Evolutionary conservation across 108 stramenopile species (phyloP).

Genomic region (Fragilariopsis cylindrus): DNA sequence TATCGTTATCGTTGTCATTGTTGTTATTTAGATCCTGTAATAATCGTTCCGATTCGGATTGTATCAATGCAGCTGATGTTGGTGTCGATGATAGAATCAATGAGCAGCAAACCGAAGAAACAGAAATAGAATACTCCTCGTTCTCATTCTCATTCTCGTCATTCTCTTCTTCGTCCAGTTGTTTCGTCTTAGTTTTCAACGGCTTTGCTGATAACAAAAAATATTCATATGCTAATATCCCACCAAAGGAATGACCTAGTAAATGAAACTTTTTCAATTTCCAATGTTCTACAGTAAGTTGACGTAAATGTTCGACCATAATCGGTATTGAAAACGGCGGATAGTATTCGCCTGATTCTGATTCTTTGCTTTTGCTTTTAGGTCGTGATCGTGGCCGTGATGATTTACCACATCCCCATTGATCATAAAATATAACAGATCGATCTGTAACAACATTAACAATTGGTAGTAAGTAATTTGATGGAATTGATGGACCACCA

Average conservation of each 20-base stretch:
- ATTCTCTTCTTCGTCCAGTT: slow-evolving; percentile 11
- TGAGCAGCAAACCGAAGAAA: slow-evolving; percentile 22
- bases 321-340: slow-evolving; percentile 29
- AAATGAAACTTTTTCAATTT: slow-evolving; percentile 44
- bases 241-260: slow-evolving; percentile 61
- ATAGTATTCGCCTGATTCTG: background rate
- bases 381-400: slow-evolving; percentile 14
- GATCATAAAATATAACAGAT: slow-evolving; percentile 55
- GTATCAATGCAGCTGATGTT: slow-evolving; percentile 34
- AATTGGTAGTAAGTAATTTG: slow-evolving; percentile 60
- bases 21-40: slow-evolving; percentile 23
- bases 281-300: slow-evolving; percentile 33
- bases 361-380: background rate
- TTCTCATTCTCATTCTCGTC: slow-evolving; percentile 7
- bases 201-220: background rate
- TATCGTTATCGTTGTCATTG: background rate
- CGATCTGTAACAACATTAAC: slow-evolving; percentile 55
- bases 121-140: too few relatives aligned
- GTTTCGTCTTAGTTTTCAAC: background rate
- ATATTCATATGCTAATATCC: slow-evolving; percentile 52
- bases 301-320: slow-evolving; percentile 44
- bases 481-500: slow-evolving; percentile 73
- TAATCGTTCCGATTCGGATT: slow-evolving; percentile 38
- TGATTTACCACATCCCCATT: slow-evolving; percentile 54
- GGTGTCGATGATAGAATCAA: slow-evolving; percentile 60